Conservation (phyloP, 2,329 filamentous ascomycete genomes). For the Xylariomycetidae sp. region DNA sequence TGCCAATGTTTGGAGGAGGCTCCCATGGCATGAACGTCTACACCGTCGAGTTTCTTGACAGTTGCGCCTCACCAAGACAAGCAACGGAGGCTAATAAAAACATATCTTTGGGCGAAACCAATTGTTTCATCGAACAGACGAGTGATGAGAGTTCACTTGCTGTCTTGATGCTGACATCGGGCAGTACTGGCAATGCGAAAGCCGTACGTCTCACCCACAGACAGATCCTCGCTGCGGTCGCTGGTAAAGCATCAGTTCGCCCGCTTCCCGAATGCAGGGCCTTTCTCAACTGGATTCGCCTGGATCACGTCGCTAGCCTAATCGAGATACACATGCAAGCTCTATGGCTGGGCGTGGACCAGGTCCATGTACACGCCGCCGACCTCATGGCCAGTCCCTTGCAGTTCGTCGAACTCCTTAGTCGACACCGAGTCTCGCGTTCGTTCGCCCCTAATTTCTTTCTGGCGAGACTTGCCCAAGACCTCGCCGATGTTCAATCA, state of each 20-base stretch:
- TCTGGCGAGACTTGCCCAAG: conserved; percentile 19
- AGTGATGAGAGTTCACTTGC: conserved; percentile 33
- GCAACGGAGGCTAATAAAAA: not conserved
- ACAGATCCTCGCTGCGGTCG: conserved; percentile 35
- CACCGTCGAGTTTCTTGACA: conserved; percentile 8
- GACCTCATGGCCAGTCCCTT: conserved; percentile 34
- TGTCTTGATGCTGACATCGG: conserved; percentile 43
- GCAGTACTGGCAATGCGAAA: conserved; percentile 44
- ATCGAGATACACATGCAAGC: conserved; percentile 47
- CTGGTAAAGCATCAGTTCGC: conserved; percentile 30
- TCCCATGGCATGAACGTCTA: conserved; percentile 2
- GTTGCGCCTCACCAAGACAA: not conserved
- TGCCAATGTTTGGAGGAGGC: conserved; percentile 7
- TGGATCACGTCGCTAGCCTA: conserved; percentile 49
- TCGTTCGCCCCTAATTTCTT: conserved; percentile 39
- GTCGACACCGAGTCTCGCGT: conserved; percentile 32
- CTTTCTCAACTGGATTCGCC: conserved; percentile 41
- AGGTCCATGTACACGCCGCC: conserved; percentile 38
- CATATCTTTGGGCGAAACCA: too few relatives aligned
- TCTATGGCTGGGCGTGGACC: conserved; percentile 31
- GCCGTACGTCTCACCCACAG: conserved; percentile 37
- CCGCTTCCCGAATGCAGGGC: conserved; percentile 23
- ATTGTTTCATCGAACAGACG: too few relatives aligned
- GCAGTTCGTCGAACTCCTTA: conserved; percentile 33
- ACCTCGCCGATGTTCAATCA: conserved; percentile 18